Percentiles rank a stretch among this genome's conserved stretches.
Conservation (phyloP, 345 rosid species). For the Pistacia integerrima region DNA sequence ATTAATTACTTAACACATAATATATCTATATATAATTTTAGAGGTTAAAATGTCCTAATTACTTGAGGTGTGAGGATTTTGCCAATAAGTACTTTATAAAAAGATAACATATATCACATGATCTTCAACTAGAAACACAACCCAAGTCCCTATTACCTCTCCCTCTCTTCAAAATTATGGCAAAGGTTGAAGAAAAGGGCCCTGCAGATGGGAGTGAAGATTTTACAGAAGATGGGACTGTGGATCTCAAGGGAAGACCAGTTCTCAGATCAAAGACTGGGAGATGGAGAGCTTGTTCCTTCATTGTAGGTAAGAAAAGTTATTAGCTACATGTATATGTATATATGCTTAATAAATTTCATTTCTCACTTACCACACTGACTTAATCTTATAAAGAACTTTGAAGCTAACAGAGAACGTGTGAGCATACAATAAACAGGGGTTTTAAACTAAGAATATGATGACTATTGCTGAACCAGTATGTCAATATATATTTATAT, state of each 20-base stretch:
- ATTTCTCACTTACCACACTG: neutral
- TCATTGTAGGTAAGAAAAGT: constrained; percentile 44
- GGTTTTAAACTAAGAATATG: too few species aligned
- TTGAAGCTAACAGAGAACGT: neutral
- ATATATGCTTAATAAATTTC: neutral
- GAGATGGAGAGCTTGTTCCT: constrained; percentile 61
- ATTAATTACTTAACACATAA: neutral
- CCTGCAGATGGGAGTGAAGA: constrained; percentile 28
- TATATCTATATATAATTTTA: too few species aligned
- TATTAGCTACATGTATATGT: too few species aligned
- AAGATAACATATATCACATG: constrained; percentile 4
- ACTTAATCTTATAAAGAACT: neutral
- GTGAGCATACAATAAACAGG: neutral
- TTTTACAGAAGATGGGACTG: constrained; percentile 57
- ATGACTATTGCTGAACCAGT: too few species aligned
- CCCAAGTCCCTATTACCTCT: neutral
- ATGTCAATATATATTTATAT: too few species aligned
- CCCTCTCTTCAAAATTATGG: constrained; percentile 20
- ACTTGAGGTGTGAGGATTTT: neutral
- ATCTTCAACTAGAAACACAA: neutral
- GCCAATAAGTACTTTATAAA: neutral
- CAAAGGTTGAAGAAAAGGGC: constrained; percentile 36
- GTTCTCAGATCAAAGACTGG: constrained; percentile 55
- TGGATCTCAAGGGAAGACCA: constrained; percentile 55
- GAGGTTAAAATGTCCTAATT: neutral